A percentile compares a stretch with the other conserved stretches of the same genome.
Conservation (phyloP, 2,329 filamentous ascomycete genomes). For the Penicillium sp. region DNA sequence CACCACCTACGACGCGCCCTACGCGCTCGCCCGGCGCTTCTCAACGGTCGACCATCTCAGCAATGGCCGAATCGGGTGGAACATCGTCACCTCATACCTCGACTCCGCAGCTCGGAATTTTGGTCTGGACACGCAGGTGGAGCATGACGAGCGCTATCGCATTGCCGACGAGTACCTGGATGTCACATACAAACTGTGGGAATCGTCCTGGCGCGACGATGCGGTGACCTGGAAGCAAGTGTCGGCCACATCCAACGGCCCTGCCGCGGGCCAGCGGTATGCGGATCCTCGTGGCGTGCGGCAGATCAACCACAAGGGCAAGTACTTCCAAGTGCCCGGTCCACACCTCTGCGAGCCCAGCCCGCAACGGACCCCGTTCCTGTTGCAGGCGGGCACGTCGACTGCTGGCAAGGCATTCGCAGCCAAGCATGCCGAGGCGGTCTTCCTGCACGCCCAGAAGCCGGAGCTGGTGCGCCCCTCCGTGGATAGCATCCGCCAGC, state of each 20-base stretch:
- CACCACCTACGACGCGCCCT: conserved; percentile 56
- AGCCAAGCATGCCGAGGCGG: conserved; percentile 45
- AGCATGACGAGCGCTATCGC: conserved; percentile 51
- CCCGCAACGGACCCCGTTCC: conserved; percentile 48
- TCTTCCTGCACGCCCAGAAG: conserved; percentile 48
- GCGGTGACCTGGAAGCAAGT: conserved; percentile 31
- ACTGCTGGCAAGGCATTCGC: conserved; percentile 48
- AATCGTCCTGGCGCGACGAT: conserved; percentile 51
- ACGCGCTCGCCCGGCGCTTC: conserved; percentile 54
- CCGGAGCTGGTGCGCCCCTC: conserved; percentile 43
- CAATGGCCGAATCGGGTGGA: conserved; percentile 53
- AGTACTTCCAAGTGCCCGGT: conserved; percentile 45
- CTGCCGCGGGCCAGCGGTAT: conserved; percentile 23
- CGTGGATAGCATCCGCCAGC: conserved; percentile 43
- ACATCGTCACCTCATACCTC: conserved; percentile 52
- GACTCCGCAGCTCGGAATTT: conserved; percentile 50
- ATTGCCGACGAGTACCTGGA: conserved; percentile 51
- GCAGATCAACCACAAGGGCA: conserved; percentile 40
- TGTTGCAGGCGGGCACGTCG: conserved; percentile 49
- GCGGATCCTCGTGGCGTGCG: conserved; percentile 36
- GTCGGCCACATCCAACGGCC: conserved; percentile 12
- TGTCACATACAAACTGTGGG: conserved; percentile 52
- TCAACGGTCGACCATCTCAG: conserved; percentile 55
- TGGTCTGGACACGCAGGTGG: conserved; percentile 46
- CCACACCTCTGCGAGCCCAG: conserved; percentile 48